Base-by-base conservation (phyloP, 768 basidiomycete genomes). In the Suillus tomentosus region DNA sequence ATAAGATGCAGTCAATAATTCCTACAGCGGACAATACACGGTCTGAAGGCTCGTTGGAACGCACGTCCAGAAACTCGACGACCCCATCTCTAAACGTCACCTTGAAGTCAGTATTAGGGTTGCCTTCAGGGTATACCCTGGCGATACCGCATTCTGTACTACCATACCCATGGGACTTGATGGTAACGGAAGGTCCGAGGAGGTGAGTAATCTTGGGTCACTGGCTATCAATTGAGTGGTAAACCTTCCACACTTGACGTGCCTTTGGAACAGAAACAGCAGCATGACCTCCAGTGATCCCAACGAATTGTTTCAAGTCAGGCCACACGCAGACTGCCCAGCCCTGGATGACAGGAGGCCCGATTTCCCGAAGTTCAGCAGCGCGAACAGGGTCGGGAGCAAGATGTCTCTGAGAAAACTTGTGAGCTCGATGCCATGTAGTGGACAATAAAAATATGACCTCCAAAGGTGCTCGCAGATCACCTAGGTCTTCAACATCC, bases 71-170 rank as follows among this genome's bases (percentile, higher is more conserved):
- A 34, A 43, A 66, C 45, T 66, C 65, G 22, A 66, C 45, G 19
- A 71, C 5, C 54, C 54, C 54, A 22, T 66, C 65, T n/a, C n/a
- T 50, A 6, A 48, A 27, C 5, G 14, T 7, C 6, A 64, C 15
- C 43, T 66, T 66, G 63, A 64, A 66, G 22, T 60, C 59, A 22
- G 54, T 56, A 24, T 57, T 61, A n/a, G 64, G 54, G 34, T 66
- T 42, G 15, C 42, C 37, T 10, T 53, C 45, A 14, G 54, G 31
- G 54, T 66, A 66, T 34, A 34, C 31, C 15, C 36, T n/a, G 8
- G 51, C 65, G 42, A 66, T 14, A 19, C 24, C 45, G 13, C 47
- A 53, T 42, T 66, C 65, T 36, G 53, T 14, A 17, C 19, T 37
- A 7, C 37, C 22, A 31, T 51, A 64, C 11, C 63, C 65, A 40